Conservation (phyloP, 1,284 basidiomycete species). For the Cryptococcus sp. region DNA sequence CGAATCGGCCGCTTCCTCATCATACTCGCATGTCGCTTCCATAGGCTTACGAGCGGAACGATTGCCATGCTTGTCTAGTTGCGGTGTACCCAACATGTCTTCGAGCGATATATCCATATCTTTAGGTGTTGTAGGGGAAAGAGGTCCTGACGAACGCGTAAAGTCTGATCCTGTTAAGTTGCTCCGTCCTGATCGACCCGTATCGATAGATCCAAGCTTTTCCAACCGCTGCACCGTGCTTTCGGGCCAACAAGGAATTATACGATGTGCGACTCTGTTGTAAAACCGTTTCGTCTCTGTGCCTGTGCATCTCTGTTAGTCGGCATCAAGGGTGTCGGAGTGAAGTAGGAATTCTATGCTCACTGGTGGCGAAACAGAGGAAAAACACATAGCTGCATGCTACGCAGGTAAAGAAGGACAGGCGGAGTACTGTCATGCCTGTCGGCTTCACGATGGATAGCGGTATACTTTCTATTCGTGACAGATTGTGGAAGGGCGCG, state of each 20-base stretch:
- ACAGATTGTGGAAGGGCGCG: constrained; percentile 26
- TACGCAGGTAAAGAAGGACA: constrained; percentile 42
- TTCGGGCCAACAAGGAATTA: constrained; percentile 34
- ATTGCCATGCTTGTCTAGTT: constrained; percentile 1
- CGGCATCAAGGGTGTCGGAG: neutral
- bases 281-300: constrained; percentile 43
- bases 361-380: constrained; percentile 45
- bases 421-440: constrained; percentile 19
- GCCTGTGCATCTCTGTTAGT: constrained; percentile 14
- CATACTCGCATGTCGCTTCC: constrained; percentile 1
- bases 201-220: constrained; percentile 14
- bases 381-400: constrained; percentile 44
- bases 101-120: constrained; percentile 19
- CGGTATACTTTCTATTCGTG: constrained; percentile 27
- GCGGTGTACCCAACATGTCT: constrained; percentile 21
- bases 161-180: neutral
- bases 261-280: constrained; percentile 24
- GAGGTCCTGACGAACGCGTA: neutral
- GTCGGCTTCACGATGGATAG: constrained; percentile 13
- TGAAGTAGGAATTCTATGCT: constrained; percentile 11
- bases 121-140: neutral
- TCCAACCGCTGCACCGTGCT: neutral
- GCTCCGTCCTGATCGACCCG: constrained; percentile 4
- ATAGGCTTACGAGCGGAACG: constrained; percentile 3
- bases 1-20: constrained; percentile 6